Evolutionary conservation across 2,329 filamentous ascomycete species (phyloP), one percentile per base, ranked within the genome.

Genomic region (Penicillium sp.): DNA sequence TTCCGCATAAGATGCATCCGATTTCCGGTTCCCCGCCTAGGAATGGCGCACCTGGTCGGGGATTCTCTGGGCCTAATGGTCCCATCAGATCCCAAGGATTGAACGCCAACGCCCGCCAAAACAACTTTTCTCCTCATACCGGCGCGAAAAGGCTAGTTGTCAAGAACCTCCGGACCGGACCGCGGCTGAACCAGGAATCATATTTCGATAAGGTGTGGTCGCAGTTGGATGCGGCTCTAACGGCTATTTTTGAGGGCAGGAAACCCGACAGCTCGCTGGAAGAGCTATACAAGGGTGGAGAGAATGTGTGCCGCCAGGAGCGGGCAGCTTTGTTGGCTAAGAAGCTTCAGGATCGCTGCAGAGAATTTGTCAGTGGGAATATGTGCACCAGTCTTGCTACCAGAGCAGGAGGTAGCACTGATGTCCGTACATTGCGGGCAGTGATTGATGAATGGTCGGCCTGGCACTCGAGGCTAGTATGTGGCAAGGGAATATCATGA

Each of bases 81-180:
- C 53, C 51, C 51, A 21, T 60, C 58, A 61, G 69, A 54, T 28
- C 49, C 38, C 58, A 55, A 56, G 17, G 59, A 3, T 56, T 70
- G 58, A 62, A 71, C 62, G 45, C 61, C 59, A 48, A 63, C 8
- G 55, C 63, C 34, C 68, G 65, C 19, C 66, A 68, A 42, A 68
- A 66, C 47, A 73, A 74, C 44, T 87, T 90, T 64, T 86, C 85
- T 58, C 83, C 88, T 12, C 82, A 87, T 61, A 76, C 78, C 10
- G 89, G 88, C 29, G 83, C 88, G 19, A 90, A 85, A 75, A 90
- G 85, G 69, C 79, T 98, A 40, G 80, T 91, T n/a, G 87, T 98
- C 61, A 95, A 95, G 78, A 97, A 96, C 66, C 78, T 96, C 56
- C 82, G 85, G 52, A 77, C 79, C 1, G 77, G 77, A 17, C 72